phyloP scores from a whole-genome alignment of 352 stramenopile genomes.

The Phytophthora tubulina region DNA sequence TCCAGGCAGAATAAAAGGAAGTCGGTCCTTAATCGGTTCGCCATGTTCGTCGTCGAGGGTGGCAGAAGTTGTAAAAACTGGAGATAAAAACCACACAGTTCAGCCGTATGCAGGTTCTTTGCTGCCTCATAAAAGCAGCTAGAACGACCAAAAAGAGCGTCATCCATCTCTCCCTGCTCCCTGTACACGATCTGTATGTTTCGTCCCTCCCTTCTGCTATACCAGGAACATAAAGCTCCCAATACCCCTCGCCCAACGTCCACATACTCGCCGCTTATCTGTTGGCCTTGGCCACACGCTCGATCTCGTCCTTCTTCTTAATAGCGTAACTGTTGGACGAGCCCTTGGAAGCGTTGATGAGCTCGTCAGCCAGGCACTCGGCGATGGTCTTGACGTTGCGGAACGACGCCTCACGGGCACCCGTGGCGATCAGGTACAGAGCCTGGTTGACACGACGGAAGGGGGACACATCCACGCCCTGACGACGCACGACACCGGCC shows the following conservation, averaged over 20 bases:
- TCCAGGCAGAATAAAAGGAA: constrained; percentile 59
- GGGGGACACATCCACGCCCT: constrained; percentile 99
- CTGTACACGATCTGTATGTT: constrained; percentile 20
- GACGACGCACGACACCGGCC: constrained; percentile 98
- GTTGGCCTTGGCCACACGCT: constrained; percentile 99
- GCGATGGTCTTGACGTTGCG: constrained; percentile 99
- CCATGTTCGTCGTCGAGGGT: constrained; percentile 33
- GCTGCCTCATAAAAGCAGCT: neutral
- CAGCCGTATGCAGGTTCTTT: neutral
- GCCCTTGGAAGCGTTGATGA: constrained; percentile 99
- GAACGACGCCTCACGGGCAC: constrained; percentile 98
- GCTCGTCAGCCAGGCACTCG: constrained; percentile 99
- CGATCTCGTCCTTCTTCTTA: constrained; percentile 99
- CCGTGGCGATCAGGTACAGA: constrained; percentile 98
- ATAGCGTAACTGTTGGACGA: constrained; percentile 99
- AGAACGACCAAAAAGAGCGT: constrained; percentile 21
- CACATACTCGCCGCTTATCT: constrained; percentile 92
- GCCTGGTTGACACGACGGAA: constrained; percentile 99
- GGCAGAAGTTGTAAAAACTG: constrained; percentile 16
- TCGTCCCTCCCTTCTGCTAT: constrained; percentile 11
- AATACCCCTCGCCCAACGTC: constrained; percentile 22
- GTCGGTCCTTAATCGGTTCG: constrained; percentile 40
- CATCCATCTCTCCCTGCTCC: constrained; percentile 11
- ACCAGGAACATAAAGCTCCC: neutral
- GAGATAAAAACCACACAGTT: constrained; percentile 6